Percentiles rank a stretch among this genome's conserved stretches.
Conservation (phyloP, 2,329 filamentous ascomycete species). For the Alternaria longipes region DNA sequence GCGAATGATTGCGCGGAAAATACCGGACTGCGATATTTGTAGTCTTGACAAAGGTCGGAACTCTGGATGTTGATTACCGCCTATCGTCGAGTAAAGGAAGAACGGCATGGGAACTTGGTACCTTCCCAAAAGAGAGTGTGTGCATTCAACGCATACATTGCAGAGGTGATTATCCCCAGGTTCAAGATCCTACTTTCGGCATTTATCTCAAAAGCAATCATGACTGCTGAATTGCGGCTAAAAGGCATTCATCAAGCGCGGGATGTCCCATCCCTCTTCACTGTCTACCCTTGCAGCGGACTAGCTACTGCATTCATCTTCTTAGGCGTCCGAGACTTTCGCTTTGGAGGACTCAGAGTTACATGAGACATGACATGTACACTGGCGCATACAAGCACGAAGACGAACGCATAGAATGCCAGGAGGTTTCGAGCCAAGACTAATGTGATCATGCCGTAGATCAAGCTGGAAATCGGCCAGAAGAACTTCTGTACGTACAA, state of each 20-base stretch:
- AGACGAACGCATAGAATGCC: constrained; percentile 15
- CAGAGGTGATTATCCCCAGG: background rate
- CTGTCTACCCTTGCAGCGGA: background rate
- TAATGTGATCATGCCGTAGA: constrained; percentile 16
- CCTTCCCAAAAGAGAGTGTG: background rate
- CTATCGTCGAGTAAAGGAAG: background rate
- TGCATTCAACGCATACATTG: background rate
- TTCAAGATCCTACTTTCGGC: background rate
- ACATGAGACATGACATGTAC: constrained; percentile 7
- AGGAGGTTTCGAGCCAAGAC: constrained; percentile 11
- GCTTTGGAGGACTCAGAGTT: background rate
- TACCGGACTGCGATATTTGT: background rate
- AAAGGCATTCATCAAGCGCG: background rate
- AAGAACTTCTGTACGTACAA: constrained; percentile 10
- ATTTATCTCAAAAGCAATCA: background rate
- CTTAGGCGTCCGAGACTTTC: background rate
- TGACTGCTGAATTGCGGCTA: background rate
- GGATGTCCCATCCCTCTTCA: background rate
- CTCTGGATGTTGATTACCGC: background rate
- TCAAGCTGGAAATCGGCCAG: constrained; percentile 18
- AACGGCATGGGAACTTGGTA: background rate
- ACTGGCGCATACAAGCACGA: constrained; percentile 17
- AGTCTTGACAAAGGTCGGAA: background rate
- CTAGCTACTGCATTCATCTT: background rate
- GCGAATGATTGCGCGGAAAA: background rate